Evolutionary conservation across 2,329 filamentous ascomycete genomes (phyloP).

Genomic region (Torrubiellomyces zombiae): DNA sequence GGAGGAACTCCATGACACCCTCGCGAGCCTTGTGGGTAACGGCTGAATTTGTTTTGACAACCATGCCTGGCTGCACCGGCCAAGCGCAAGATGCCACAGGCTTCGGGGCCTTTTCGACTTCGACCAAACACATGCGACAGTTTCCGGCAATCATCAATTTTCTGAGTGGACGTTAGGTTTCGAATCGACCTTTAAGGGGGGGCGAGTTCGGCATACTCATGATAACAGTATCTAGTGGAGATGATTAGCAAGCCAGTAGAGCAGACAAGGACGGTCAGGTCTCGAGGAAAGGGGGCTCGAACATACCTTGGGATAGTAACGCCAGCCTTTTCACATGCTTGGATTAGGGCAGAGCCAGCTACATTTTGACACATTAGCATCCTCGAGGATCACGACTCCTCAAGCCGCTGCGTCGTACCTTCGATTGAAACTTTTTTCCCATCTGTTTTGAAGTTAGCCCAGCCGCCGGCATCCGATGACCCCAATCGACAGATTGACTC

Average conservation of each 20-base stretch:
- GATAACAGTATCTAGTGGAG: constrained; percentile 77
- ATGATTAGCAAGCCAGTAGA: constrained; percentile 3
- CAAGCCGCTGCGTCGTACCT: constrained; percentile 40
- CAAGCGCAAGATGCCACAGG: constrained; percentile 96
- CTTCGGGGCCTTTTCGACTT: constrained; percentile 92
- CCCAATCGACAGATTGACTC: too few relatives aligned
- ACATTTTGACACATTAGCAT: constrained; percentile 6
- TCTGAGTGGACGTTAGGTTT: constrained; percentile 29
- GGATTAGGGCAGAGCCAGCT: constrained; percentile 95
- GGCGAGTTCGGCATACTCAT: constrained; percentile 58
- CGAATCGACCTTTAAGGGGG: constrained; percentile 7
- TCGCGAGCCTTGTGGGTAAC: constrained; percentile 94
- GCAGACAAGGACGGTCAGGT: too few relatives aligned
- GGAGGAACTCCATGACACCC: constrained; percentile 96
- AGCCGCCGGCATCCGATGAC: too few relatives aligned
- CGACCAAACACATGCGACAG: constrained; percentile 98
- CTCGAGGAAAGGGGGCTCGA: constrained; percentile 2
- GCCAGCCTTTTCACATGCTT: constrained; percentile 97
- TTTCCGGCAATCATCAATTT: constrained; percentile 99
- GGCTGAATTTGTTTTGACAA: constrained; percentile 95
- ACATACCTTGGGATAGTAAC: constrained; percentile 67
- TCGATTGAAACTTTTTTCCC: constrained; percentile 97
- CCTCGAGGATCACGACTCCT: constrained; percentile 5
- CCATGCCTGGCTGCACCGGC: constrained; percentile 97
- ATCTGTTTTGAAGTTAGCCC: constrained; percentile 40